Base-by-base conservation (phyloP, 352 stramenopile genomes). In the Phytophthora hybrid region DNA sequence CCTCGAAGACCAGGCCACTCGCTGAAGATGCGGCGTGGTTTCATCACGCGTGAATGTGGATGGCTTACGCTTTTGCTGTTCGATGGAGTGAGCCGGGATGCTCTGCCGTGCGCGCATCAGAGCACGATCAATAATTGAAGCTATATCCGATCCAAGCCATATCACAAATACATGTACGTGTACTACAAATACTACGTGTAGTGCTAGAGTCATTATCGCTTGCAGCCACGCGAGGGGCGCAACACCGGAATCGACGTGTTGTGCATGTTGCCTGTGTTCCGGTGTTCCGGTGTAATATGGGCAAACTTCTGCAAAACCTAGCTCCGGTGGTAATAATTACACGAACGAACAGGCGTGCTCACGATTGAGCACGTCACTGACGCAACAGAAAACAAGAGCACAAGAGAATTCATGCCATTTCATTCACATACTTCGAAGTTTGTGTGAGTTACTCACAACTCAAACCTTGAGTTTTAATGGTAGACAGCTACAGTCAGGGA, bases 1-100 rank as follows among this genome's bases (percentile, higher is more conserved):
- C 37, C 37, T 44, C 9, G 37, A 18, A 16, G 37, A 44, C 37
- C 37, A 44, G 37, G 16, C 53, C 14, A 26, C 14, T 26, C 41
- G 14, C 26, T 44, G 53, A 6, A 19, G 13, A 16, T 56, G 51
- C 16, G 26, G 19, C 21, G 18, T 57, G 51, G 26, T 19, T 18
- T 37, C 10, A 57, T 57, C 14, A 26, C 23, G 23, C 3, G 23
- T 26, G 23, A 26, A 26, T 26, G 23, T 26, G 23, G 23, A 26
- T 26, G 23, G 29, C 53, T 59, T 59, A 59, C 26, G 29, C 53
- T 59, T 7, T 41, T 18, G 53, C 53, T 59, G 53, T 59, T 41
- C 53, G 53, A 18, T 16, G 16, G 26, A 10, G 44, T n/a, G 44
- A 52, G 44, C 19, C 44, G 44, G n/a, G 16, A n/a, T 11, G 44